Evolutionary conservation across 129 eudicot species (phyloP), one percentile per base, ranked within the genome.

Genomic region (Pseudognaphalium luteoalbum): DNA sequence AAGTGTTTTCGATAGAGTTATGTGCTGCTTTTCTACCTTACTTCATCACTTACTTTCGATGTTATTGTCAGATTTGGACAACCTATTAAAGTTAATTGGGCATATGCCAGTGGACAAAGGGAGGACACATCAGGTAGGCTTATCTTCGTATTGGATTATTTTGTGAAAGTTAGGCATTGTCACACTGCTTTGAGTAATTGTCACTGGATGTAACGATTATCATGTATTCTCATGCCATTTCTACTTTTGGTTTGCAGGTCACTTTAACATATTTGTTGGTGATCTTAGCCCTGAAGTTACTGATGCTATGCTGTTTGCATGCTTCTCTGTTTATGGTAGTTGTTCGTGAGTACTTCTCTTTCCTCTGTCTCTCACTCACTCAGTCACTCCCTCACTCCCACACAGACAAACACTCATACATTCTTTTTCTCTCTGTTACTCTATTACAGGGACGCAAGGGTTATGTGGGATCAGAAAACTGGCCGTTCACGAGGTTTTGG

Each of bases 71-170:
- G 98, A 86, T 94, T 94, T 86, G 98, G 98, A 56, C 97, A 92
- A 85, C 97, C 99, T 73, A 91, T 95, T 30, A 95, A 95, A 86
- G 99, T 95, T 66, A 95, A 95, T 61, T 95, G 99, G 97, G 97
- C 97, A 41, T 92, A 89, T 87, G 91, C 93, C 32, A 86, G 97
- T 82, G 93, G 97, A 20, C 98, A 91, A 84, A 87, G 97, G 86
- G 98, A 94, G 79, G 98, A 94, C 79, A 94, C 97, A 14, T 87
- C 98, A 77, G 80, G 98, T 94, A 59, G 58, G 91, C 80, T 37
- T 51, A 41, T 68, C 33, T 47, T 50, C 29, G 2, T 22, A 15
- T 51, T 35, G 71, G 15, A 11, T 68, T 32, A 32, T 54, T 69
- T 8, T 22, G 70, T 70, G 20, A 16, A 64, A 33, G 19, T 29